Percentiles rank a stretch among this genome's conserved stretches.
phyloP scores from a whole-genome alignment of 1,284 basidiomycete genomes.

The Tilletiaria anomala region DNA sequence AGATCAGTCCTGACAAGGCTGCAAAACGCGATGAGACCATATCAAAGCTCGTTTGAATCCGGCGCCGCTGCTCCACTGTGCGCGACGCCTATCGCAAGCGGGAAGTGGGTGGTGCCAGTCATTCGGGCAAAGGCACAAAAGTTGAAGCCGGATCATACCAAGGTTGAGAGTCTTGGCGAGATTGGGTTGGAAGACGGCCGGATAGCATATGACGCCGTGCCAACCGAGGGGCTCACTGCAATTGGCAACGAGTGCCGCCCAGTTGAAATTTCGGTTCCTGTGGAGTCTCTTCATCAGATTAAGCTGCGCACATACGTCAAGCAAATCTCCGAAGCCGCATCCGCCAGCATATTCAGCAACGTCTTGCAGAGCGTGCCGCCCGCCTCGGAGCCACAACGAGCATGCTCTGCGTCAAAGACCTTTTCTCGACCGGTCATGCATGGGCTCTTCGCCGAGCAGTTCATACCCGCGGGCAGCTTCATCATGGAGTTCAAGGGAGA shows the following conservation, averaged over 20 bases:
- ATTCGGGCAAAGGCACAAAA: no score
- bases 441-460: slow-evolving; percentile 40
- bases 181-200: no score
- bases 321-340: slow-evolving; percentile 32
- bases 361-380: slow-evolving; percentile 15
- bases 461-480: slow-evolving; percentile 40
- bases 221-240: slow-evolving; percentile 16
- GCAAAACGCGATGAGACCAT: no score
- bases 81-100: no score
- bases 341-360: slow-evolving; percentile 27
- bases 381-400: slow-evolving; percentile 21
- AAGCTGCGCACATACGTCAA: slow-evolving; percentile 21
- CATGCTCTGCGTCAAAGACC: slow-evolving; percentile 41
- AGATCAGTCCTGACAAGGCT: no score
- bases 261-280: slow-evolving; percentile 13
- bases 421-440: slow-evolving; percentile 41
- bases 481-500: slow-evolving; percentile 39
- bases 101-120: no score
- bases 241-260: slow-evolving; percentile 29
- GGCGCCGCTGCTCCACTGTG: no score
- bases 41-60: background rate
- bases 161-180: no score
- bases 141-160: no score
- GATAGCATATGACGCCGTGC: no score
- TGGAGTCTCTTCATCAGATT: slow-evolving; percentile 12